Conservation (phyloP, 176 grass and related monocot species). For the Triticum urartu region DNA sequence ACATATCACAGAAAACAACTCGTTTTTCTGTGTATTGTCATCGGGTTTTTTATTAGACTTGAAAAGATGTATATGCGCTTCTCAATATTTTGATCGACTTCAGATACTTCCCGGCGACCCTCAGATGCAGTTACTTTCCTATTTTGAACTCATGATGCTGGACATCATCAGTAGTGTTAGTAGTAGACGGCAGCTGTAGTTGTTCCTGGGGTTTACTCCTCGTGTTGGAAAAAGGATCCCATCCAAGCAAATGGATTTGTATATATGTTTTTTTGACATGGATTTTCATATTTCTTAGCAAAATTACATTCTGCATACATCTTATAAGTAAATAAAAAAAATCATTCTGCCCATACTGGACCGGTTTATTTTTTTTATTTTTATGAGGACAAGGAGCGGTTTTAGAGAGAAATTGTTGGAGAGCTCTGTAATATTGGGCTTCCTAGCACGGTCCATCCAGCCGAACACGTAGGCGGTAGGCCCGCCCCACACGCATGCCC, state of each 20-base stretch:
- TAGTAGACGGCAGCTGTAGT: background rate
- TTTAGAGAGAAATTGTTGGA: background rate
- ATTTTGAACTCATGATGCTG: background rate
- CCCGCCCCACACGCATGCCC: background rate
- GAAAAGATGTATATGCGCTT: background rate
- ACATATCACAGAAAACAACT: background rate
- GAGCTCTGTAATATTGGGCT: background rate
- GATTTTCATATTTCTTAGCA: background rate
- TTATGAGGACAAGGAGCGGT: background rate
- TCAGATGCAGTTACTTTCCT: background rate
- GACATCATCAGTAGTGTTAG: background rate
- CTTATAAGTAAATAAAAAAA: background rate
- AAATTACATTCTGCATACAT: background rate
- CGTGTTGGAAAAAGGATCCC: background rate
- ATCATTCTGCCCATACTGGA: background rate
- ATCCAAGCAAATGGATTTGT: background rate
- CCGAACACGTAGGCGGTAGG: background rate
- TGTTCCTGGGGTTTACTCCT: background rate
- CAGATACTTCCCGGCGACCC: background rate
- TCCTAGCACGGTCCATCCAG: background rate
- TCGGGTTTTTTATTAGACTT: background rate
- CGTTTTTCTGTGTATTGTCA: background rate
- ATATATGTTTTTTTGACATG: too few relatives aligned
- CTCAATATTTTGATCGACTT: background rate
- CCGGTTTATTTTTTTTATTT: background rate